Evolutionary conservation across 331 rosid genomes (phyloP), one percentile per base, ranked within the genome.

Genomic region (Rosa hybrid): DNA sequence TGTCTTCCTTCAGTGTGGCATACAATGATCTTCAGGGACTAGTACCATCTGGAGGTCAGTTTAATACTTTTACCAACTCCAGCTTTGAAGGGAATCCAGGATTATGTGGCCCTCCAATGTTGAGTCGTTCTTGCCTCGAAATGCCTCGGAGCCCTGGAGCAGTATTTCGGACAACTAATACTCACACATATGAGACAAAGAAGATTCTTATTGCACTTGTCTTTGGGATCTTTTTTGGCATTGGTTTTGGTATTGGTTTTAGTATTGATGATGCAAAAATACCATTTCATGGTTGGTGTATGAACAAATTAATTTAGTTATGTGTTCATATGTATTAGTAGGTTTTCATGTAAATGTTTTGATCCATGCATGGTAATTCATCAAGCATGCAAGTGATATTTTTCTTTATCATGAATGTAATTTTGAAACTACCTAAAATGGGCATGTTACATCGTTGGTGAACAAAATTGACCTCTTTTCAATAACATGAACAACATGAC

Each of bases 1-100:
- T 95, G 90, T 95, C 98, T 21, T 88, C n/a, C 72, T 91, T 95
- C 77, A 91, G 81, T 75, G 98, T 95, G 75, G 94, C 98, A 30
- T 16, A 64, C 86, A 95, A 95, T 81, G 77, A 90, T 86, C 97
- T 95, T 83, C 88, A 85, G 74, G 98, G 98, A 56, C 84, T 79
- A 68, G 84, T 95, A 73, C 98, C 98, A 64, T 74, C 86, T 13
- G 97, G 98, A 25, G 85, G 91, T 70, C 98, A 95, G 72, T 95
- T 95, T 81, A 83, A 89, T 81, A 95, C 98, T 38, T 95, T 95
- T 74, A 49, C 92, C 13, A 63, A 42, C 76, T 71, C 92, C 38
- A 93, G 98, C 90, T 95, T 89, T 64, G 92, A 83, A 20, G 98
- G 96, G 34, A 95, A 95, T 75, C 65, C 84, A 0, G 86, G 77